phyloP scores from a whole-genome alignment of 192 early-diverging fungal species.

The Podila horticola region DNA sequence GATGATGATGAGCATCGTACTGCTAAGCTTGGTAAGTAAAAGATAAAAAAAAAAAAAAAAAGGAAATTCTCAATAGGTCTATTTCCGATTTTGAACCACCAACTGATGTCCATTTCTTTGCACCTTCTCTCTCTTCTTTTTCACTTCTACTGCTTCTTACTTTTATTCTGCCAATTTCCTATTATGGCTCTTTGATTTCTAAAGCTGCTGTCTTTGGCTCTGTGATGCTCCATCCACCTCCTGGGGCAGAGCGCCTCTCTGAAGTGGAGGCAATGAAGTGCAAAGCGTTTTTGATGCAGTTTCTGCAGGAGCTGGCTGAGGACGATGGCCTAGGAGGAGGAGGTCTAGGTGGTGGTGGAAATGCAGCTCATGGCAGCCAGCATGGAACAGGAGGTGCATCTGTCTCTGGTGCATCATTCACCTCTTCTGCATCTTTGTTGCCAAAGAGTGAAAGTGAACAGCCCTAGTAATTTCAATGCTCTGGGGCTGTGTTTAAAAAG shows the following conservation, averaged over 20 bases:
- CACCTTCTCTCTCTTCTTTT: not conserved
- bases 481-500: no score
- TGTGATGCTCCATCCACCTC: constrained; percentile 45
- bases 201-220: constrained; percentile 39
- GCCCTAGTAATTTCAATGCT: no score
- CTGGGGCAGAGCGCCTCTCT: constrained; percentile 39
- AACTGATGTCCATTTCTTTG: not conserved
- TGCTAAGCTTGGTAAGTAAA: constrained; percentile 35
- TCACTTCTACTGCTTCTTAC: not conserved
- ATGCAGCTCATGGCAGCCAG: not conserved
- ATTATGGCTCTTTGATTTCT: not conserved
- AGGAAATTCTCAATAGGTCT: not conserved
- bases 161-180: not conserved
- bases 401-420: not conserved
- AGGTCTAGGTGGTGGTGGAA: not conserved
- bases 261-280: constrained; percentile 34
- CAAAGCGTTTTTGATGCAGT: constrained; percentile 46
- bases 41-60: not conserved
- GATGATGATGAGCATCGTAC: constrained; percentile 43
- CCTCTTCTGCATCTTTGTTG: no score
- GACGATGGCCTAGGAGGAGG: constrained; percentile 12
- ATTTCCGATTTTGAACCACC: not conserved
- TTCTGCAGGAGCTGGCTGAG: constrained; percentile 42
- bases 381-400: not conserved
- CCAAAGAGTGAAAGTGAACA: no score